A percentile compares a stretch with the other conserved stretches of the same genome.
Evolutionary conservation across 371 early-diverging fungal species (phyloP).

Genomic region (Actinomucor elegans): DNA sequence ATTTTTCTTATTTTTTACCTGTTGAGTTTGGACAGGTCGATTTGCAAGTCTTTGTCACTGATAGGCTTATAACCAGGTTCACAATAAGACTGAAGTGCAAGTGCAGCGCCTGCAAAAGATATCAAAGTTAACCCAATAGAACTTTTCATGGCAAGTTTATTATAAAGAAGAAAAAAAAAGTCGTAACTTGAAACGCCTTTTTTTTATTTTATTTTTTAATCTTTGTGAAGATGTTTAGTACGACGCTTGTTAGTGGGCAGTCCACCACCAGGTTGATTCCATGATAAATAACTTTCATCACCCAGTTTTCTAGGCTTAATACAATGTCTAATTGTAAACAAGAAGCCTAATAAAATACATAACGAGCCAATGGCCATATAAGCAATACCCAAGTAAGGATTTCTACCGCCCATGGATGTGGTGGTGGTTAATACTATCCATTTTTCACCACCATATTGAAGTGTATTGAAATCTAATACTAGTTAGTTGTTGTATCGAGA

Average conservation of each 20-base stretch:
- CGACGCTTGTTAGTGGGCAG: slow-evolving; percentile 27
- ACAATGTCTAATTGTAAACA: slow-evolving; percentile 85
- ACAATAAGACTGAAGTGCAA: slow-evolving; percentile 27
- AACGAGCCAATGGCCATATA: slow-evolving; percentile 88
- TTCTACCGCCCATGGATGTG: slow-evolving; percentile 92
- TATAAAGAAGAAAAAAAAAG: neutral
- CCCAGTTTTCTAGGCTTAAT: slow-evolving; percentile 82
- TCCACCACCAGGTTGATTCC: slow-evolving; percentile 80
- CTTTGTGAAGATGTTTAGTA: slow-evolving; percentile 24
- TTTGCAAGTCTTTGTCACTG: slow-evolving; percentile 12
- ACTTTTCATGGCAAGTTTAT: slow-evolving; percentile 2
- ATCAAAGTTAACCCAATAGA: slow-evolving; percentile 8
- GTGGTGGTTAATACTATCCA: slow-evolving; percentile 89
- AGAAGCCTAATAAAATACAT: slow-evolving; percentile 81
- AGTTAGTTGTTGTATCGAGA: too few species aligned
- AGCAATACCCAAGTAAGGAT: slow-evolving; percentile 91
- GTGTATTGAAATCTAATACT: slow-evolving; percentile 85
- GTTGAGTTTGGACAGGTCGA: slow-evolving; percentile 29
- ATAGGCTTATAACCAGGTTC: slow-evolving; percentile 27
- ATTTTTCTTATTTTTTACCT: too few species aligned
- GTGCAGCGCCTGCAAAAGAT: slow-evolving; percentile 6
- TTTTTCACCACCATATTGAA: slow-evolving; percentile 86
- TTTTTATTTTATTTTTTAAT: slow-evolving; percentile 15
- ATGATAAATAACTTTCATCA: slow-evolving; percentile 89
- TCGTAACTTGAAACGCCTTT: neutral